Percentiles rank a stretch among this genome's conserved stretches.
These are phyloP conservation scores for Heliocybe sulcata DNA, from an alignment of 1,284 basidiomycete species.

Conservation along the genomic window DNA sequence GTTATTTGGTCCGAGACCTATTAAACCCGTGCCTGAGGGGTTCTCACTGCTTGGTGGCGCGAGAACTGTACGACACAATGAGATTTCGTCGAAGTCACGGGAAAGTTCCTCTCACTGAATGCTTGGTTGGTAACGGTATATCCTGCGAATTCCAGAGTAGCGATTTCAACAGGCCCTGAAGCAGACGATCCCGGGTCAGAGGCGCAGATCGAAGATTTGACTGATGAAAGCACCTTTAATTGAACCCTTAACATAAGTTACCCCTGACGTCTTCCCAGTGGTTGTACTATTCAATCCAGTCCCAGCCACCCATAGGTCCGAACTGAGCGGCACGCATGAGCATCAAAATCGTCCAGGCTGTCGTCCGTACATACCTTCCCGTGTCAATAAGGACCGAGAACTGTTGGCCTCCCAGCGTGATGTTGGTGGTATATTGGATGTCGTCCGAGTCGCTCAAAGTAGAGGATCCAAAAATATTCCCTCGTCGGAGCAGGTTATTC, in stretches of 20 bases:
- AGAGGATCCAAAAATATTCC: conserved; percentile 6
- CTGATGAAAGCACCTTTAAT: conserved; percentile 31
- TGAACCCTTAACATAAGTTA: conserved; percentile 44
- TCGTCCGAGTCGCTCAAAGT: conserved; percentile 34
- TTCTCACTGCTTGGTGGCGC: conserved; percentile 17
- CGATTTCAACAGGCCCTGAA: conserved; percentile 46
- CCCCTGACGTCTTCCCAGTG: conserved; percentile 32
- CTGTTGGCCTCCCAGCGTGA: conserved; percentile 40
- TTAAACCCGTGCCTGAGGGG: conserved; percentile 22
- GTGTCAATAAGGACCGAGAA: conserved; percentile 57
- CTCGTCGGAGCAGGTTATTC: conserved; percentile 4
- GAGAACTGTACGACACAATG: conserved; percentile 13
- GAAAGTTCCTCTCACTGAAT: conserved; percentile 39
- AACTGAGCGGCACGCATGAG: conserved; percentile 22
- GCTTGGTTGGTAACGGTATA: conserved; percentile 50
- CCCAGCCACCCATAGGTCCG: conserved; percentile 55
- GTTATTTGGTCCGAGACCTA: conserved; percentile 31
- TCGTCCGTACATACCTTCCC: conserved; percentile 42
- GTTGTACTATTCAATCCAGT: conserved; percentile 31
- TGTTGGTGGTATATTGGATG: conserved; percentile 43
- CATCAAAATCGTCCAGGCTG: neutral
- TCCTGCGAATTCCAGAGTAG: conserved; percentile 44
- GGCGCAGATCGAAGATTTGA: neutral
- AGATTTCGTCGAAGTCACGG: neutral
- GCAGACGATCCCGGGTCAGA: conserved; percentile 5